Percentiles rank a stretch among this genome's conserved stretches.
Evolutionary conservation across 441 rosid species (phyloP).

Genomic region (Croton setiger): DNA sequence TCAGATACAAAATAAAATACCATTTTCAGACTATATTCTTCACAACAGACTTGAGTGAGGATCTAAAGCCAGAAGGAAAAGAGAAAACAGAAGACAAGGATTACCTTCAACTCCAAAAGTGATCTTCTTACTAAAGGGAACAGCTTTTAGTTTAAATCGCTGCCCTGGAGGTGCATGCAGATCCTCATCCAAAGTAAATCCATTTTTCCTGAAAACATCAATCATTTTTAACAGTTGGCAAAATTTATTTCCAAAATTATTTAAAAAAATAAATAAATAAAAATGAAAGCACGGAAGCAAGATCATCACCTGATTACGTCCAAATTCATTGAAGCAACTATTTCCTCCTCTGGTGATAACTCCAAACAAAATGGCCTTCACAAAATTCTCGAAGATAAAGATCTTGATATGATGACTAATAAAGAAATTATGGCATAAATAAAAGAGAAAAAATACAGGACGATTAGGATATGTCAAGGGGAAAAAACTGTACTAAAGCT

Average conservation of each 20-base stretch:
- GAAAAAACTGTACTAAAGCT: no score
- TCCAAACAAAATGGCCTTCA: constrained; percentile 81
- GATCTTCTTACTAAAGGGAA: constrained; percentile 92
- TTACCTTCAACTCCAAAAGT: constrained; percentile 95
- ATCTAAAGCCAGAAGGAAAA: not conserved
- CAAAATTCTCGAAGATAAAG: constrained; percentile 13
- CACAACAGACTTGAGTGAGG: no score
- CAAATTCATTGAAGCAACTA: constrained; percentile 78
- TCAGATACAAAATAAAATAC: not conserved
- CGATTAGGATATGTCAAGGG: not conserved
- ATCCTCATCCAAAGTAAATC: constrained; percentile 88
- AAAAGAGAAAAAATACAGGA: not conserved
- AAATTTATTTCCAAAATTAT: not conserved
- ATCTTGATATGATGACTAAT: not conserved
- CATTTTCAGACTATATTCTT: not conserved
- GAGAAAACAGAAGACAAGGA: constrained; percentile 9
- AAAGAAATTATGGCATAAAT: constrained; percentile 3
- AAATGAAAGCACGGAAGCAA: constrained; percentile 6
- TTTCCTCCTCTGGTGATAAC: constrained; percentile 93
- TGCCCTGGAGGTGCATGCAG: constrained; percentile 66
- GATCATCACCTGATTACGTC: constrained; percentile 68
- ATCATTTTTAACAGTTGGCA: not conserved
- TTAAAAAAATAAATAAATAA: constrained; percentile 3
- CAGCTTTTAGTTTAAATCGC: constrained; percentile 66
- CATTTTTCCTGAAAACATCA: constrained; percentile 62